Evolutionary conservation across 2,329 filamentous ascomycete genomes (phyloP).

Genomic region (Sporothrix schenckii): DNA sequence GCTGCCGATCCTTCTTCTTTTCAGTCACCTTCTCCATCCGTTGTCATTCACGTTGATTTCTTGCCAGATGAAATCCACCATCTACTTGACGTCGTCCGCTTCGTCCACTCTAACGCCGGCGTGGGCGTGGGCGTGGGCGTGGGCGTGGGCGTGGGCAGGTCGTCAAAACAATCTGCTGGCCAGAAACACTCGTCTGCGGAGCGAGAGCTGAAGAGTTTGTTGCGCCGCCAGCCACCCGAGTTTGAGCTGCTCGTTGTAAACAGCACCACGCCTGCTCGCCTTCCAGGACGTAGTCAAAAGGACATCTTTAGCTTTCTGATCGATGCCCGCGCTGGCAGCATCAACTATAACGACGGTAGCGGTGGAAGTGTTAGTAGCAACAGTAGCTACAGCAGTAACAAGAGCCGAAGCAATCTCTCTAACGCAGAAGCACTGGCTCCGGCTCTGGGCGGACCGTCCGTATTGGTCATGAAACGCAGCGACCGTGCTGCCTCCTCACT

Average conservation of each 20-base stretch:
- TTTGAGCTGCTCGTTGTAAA: not conserved
- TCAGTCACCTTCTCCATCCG: not conserved
- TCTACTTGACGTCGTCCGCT: constrained; percentile 17
- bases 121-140: too few relatives aligned
- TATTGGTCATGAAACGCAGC: constrained; percentile 40
- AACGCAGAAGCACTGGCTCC: not conserved
- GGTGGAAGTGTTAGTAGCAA: not conserved
- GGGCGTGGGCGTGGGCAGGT: too few relatives aligned
- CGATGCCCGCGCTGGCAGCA: constrained; percentile 41
- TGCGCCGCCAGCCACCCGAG: not conserved
- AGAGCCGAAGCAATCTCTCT: too few relatives aligned
- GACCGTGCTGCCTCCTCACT: not conserved
- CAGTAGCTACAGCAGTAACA: not conserved
- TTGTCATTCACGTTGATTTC: constrained; percentile 53
- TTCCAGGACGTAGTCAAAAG: constrained; percentile 38
- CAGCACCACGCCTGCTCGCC: not conserved
- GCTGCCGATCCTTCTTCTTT: not conserved
- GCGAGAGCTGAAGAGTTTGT: constrained; percentile 12
- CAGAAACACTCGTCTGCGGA: not conserved
- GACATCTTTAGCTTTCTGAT: constrained; percentile 47
- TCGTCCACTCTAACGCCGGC: not conserved
- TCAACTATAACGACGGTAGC: not conserved
- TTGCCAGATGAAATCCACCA: constrained; percentile 44
- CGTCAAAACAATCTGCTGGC: not conserved
- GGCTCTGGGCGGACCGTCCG: constrained; percentile 27